Conservation (phyloP, 768 basidiomycete species). For the Lanmaoa pseudosensibilis region DNA sequence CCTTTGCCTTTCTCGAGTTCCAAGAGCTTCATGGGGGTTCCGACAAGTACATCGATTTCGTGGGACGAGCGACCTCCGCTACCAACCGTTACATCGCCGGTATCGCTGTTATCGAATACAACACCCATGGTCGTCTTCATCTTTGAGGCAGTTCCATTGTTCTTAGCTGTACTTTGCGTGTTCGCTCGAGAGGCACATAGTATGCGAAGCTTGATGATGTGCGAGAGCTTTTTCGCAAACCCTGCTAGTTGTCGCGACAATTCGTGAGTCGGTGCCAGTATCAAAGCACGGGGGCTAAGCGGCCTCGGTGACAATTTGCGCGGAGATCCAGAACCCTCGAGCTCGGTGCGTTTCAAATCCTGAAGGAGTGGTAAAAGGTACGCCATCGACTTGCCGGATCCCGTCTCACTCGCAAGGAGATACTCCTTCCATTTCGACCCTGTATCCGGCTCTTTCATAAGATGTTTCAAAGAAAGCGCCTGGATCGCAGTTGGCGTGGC, state of each 20-base stretch:
- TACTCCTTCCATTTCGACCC: slow-evolving; percentile 39
- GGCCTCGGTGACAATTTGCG: slow-evolving; percentile 21
- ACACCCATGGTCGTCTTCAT: slow-evolving; percentile 36
- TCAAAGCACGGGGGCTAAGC: slow-evolving; percentile 70
- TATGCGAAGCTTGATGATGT: slow-evolving; percentile 75
- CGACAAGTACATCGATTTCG: slow-evolving; percentile 58
- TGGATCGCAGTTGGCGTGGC: slow-evolving; percentile 79
- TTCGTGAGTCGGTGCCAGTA: slow-evolving; percentile 89
- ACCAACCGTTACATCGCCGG: slow-evolving; percentile 32
- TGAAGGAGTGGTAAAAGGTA: slow-evolving; percentile 86
- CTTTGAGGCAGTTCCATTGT: slow-evolving; percentile 46
- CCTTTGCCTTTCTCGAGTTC: slow-evolving; percentile 57
- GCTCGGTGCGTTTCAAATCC: slow-evolving; percentile 67
- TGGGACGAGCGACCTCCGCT: slow-evolving; percentile 16
- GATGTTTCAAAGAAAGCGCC: slow-evolving; percentile 64
- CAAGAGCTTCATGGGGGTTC: slow-evolving; percentile 63
- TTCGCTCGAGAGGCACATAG: slow-evolving; percentile 69
- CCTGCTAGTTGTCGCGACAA: slow-evolving; percentile 75
- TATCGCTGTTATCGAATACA: slow-evolving; percentile 21
- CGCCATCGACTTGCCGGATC: slow-evolving; percentile 89
- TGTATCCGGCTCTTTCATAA: slow-evolving; percentile 39
- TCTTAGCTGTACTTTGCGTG: slow-evolving; percentile 21
- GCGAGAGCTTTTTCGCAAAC: slow-evolving; percentile 73
- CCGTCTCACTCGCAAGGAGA: slow-evolving; percentile 85
- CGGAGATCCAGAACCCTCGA: slow-evolving; percentile 13